Percentiles rank a stretch among this genome's conserved stretches.
Evolutionary conservation across 345 rosid species (phyloP).

Genomic region (Dimocarpus longan): DNA sequence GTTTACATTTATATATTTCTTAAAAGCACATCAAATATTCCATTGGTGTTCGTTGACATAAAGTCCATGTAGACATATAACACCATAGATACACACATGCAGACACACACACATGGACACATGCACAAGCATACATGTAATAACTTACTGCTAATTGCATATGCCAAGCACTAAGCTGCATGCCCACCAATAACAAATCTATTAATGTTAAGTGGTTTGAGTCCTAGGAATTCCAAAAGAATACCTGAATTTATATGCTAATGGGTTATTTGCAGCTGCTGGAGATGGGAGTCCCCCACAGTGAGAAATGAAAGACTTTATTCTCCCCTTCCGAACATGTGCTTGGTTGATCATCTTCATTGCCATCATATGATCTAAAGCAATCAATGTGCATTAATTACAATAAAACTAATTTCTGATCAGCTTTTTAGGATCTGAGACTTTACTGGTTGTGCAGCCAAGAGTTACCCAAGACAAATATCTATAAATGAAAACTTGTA

Average conservation of each 20-base stretch:
- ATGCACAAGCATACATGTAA: neutral
- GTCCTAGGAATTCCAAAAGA: neutral
- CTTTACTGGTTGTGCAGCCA: neutral
- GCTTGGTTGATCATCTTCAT: conserved; percentile 91
- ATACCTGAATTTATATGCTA: conserved; percentile 93
- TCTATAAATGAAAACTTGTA: neutral
- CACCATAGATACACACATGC: neutral
- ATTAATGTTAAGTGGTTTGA: neutral
- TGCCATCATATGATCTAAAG: conserved; percentile 97
- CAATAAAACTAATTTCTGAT: neutral
- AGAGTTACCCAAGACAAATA: neutral
- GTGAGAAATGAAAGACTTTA: conserved; percentile 84
- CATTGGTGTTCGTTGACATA: neutral
- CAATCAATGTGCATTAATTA: conserved; percentile 2
- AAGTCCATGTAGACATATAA: neutral
- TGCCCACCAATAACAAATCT: neutral
- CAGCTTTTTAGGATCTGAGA: neutral
- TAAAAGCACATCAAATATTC: neutral
- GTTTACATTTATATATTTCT: conserved; percentile 1
- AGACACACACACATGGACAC: neutral
- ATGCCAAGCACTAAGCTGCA: neutral
- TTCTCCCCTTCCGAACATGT: conserved; percentile 59
- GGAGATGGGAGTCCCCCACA: conserved; percentile 99
- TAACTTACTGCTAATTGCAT: neutral
- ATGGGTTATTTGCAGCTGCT: conserved; percentile 90